Evolutionary conservation across 108 stramenopile species (phyloP), one percentile per base, ranked within the genome.

Genomic region (Stephanodiscus minutulus): DNA sequence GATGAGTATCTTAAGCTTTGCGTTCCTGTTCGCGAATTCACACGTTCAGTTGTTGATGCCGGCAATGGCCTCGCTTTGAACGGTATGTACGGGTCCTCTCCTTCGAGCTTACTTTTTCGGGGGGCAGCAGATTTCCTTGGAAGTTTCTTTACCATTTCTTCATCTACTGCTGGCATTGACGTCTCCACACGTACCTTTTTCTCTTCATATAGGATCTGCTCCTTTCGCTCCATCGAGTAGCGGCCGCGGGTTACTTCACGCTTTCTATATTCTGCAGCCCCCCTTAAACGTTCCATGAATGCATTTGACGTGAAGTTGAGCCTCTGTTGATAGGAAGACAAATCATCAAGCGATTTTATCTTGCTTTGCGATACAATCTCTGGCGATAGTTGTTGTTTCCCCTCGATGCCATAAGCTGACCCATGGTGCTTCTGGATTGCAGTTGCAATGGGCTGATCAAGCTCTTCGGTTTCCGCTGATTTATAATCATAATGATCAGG

Each of bases 241-340:
- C 81, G 63, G 59, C 73, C 49, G 59, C 61, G 47, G 37, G 76
- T 77, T 4, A 82, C 81, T 53, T 77, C 75, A 11, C 59, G 76
- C 48, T 77, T 82, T 12, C 81, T 27, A 12, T 41, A 33, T 46
- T 82, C 73, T 48, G 81, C 75, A 8, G 81, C 70, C 27, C 61
- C 76, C 49, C 70, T 21, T 25, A 82, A 61, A 0, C 55, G 41
- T 55, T 77, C 63, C 37, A 82, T 43, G 31, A 82, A 74, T n/a
- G 75, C 81, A 46, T 10, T 72, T 7, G 81, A 82, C 1, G 75
- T 61, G 2, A 74, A 54, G 52, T 67, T 18, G 24, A 52, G 10
- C 5, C 27, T 56, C 28, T 56, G 55, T 56, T 56, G 55, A 56
- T 48, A 36, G 9, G 17, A 58, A 47, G 25, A 52, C n/a, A 33